Evolutionary conservation across 2,329 filamentous ascomycete genomes (phyloP).

Genomic region (Orbilia brochopaga): DNA sequence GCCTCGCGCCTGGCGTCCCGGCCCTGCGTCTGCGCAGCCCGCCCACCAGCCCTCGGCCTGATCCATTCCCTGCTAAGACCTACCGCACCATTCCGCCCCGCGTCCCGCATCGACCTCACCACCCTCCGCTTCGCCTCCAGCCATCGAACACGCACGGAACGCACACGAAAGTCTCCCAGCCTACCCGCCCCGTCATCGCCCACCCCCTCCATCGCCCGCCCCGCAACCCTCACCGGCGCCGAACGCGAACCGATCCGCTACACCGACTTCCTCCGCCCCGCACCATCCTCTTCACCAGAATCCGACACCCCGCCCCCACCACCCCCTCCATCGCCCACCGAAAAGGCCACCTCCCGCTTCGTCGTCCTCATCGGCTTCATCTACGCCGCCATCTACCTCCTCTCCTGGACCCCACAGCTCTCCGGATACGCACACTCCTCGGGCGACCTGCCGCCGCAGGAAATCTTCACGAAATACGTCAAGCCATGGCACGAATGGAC

Average conservation of each 20-base stretch:
- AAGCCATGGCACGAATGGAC: slow-evolving; percentile 18
- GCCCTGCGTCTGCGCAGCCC: slow-evolving; percentile 18
- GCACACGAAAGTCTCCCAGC: slow-evolving; percentile 15
- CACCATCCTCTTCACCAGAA: slow-evolving; percentile 2
- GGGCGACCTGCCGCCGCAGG: not conserved
- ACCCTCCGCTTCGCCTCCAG: slow-evolving; percentile 22
- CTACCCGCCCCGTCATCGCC: slow-evolving; percentile 25
- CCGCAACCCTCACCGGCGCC: slow-evolving; percentile 36
- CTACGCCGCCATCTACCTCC: slow-evolving; percentile 20
- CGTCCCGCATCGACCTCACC: slow-evolving; percentile 5
- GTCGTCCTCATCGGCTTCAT: slow-evolving; percentile 26
- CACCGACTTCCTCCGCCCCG: slow-evolving; percentile 28
- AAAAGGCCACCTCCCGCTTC: slow-evolving; percentile 33
- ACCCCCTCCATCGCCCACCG: slow-evolving; percentile 9
- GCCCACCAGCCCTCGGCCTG: not conserved
- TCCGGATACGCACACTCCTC: slow-evolving; percentile 1
- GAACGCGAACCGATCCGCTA: slow-evolving; percentile 45
- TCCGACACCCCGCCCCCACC: slow-evolving; percentile 1
- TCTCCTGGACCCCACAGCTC: slow-evolving; percentile 22
- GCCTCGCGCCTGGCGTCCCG: slow-evolving; percentile 35
- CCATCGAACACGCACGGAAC: slow-evolving; percentile 22
- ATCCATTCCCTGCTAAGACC: slow-evolving; percentile 18
- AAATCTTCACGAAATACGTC: slow-evolving; percentile 27
- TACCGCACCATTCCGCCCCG: not conserved
- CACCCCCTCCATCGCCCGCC: slow-evolving; percentile 31